A percentile compares a stretch with the other conserved stretches of the same genome.
phyloP scores from a whole-genome alignment of 2,329 filamentous ascomycete species.

The Didymella segeticola region DNA sequence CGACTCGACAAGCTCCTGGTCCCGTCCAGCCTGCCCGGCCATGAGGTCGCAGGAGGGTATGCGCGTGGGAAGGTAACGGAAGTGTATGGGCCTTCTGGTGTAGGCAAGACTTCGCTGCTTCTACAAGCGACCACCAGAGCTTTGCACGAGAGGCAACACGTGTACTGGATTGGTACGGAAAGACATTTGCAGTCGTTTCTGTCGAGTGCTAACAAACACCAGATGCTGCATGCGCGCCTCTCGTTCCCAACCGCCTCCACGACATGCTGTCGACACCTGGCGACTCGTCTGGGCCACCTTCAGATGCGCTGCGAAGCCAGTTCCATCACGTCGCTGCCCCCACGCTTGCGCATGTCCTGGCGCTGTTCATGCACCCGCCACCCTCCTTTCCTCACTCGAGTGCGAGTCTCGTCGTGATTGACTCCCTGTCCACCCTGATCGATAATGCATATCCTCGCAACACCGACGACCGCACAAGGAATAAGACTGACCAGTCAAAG shows the following conservation, averaged over 20 bases:
- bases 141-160: constrained; percentile 65
- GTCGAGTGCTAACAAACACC: constrained; percentile 37
- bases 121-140: constrained; percentile 73
- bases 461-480: constrained; percentile 51
- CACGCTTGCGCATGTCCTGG: constrained; percentile 71
- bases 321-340: constrained; percentile 70
- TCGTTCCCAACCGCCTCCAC: constrained; percentile 57
- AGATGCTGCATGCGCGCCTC: constrained; percentile 58
- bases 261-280: constrained; percentile 50
- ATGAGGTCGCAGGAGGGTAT: constrained; percentile 60
- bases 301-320: constrained; percentile 51
- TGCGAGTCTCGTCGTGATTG: constrained; percentile 76
- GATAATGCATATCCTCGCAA: constrained; percentile 76
- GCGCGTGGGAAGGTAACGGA: constrained; percentile 81
- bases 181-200: neutral
- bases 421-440: constrained; percentile 78
- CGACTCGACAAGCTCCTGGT: constrained; percentile 55
- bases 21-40: constrained; percentile 33
- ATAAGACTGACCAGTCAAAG: constrained; percentile 52
- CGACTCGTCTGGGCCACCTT: constrained; percentile 19
- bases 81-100: constrained; percentile 84
- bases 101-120: constrained; percentile 83
- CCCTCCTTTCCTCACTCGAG: constrained; percentile 65
- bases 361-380: constrained; percentile 74
- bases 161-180: constrained; percentile 79